A percentile compares a stretch with the other conserved stretches of the same genome.
Conservation (phyloP, 2,329 filamentous ascomycete genomes). For the Nemania diffusa region DNA sequence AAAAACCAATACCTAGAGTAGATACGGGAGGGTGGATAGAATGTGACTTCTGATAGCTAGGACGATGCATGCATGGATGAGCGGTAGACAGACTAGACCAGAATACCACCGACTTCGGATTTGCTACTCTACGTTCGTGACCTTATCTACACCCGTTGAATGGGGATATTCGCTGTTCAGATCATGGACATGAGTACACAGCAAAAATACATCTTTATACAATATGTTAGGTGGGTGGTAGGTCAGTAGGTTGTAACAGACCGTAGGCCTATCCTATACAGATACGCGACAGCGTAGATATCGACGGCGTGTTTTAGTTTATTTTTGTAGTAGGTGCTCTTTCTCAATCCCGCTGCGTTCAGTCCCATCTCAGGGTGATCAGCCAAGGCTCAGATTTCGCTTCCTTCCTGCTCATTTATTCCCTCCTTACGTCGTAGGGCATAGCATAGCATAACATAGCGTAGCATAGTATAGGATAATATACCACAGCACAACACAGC, state of each 20-base stretch:
- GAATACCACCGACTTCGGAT: not conserved
- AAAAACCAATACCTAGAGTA: not conserved
- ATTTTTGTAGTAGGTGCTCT: not conserved
- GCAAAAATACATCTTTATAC: constrained; percentile 35
- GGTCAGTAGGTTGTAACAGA: not conserved
- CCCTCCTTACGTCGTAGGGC: not conserved
- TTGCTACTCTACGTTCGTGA: not conserved
- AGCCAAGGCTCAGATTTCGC: not conserved
- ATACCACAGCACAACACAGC: not conserved
- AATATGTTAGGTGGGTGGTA: constrained; percentile 14
- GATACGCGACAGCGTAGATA: not conserved
- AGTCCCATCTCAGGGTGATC: not conserved
- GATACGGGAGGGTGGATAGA: not conserved
- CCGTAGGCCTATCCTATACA: constrained; percentile 19
- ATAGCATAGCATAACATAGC: not conserved
- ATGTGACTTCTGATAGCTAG: not conserved
- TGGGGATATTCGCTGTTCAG: not conserved
- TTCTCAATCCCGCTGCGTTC: not conserved
- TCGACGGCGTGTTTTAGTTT: not conserved
- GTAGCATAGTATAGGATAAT: not conserved
- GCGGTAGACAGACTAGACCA: not conserved
- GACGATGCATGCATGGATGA: not conserved
- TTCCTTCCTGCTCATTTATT: not conserved
- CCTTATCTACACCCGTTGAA: not conserved
- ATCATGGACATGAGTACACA: not conserved